Conservation (phyloP, 2,329 filamentous ascomycete species). For the Fusarium sp. region DNA sequence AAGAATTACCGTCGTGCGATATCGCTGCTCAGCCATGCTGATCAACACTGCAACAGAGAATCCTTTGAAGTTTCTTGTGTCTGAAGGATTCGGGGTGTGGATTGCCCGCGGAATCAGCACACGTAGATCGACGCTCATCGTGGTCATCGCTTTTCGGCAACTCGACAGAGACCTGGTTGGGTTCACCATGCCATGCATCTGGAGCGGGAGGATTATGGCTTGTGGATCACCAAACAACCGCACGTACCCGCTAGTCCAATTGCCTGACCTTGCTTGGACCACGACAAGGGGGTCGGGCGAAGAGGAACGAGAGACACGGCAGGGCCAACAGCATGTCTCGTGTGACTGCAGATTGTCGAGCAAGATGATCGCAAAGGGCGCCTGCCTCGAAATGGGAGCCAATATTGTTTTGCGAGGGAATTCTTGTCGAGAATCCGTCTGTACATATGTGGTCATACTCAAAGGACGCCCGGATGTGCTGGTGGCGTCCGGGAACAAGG, state of each 20-base stretch:
- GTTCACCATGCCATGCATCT: neutral
- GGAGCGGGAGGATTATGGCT: neutral
- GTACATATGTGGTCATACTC: no score
- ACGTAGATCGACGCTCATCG: constrained; percentile 14
- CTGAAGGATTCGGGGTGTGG: constrained; percentile 30
- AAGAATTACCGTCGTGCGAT: neutral
- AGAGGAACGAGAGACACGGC: neutral
- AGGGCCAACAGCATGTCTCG: constrained; percentile 6
- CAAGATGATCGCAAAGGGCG: constrained; percentile 1
- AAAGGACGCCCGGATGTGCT: neutral
- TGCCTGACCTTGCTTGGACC: neutral
- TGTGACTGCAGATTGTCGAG: constrained; percentile 3
- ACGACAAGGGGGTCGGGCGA: constrained; percentile 2
- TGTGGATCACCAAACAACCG: neutral
- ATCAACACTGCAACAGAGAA: neutral
- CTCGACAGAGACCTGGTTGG: neutral
- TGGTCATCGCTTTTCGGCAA: constrained; percentile 5
- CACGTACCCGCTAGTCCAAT: neutral
- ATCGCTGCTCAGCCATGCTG: constrained; percentile 7
- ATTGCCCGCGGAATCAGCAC: constrained; percentile 11
- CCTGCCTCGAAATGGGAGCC: neutral
- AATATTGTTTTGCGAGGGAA: neutral
- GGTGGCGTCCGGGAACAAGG: constrained; percentile 36
- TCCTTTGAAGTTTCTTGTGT: neutral
- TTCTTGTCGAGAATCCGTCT: no score